A percentile compares a stretch with the other conserved stretches of the same genome.
Evolutionary conservation across 768 basidiomycete genomes (phyloP).

Genomic region (Calocera cornea): DNA sequence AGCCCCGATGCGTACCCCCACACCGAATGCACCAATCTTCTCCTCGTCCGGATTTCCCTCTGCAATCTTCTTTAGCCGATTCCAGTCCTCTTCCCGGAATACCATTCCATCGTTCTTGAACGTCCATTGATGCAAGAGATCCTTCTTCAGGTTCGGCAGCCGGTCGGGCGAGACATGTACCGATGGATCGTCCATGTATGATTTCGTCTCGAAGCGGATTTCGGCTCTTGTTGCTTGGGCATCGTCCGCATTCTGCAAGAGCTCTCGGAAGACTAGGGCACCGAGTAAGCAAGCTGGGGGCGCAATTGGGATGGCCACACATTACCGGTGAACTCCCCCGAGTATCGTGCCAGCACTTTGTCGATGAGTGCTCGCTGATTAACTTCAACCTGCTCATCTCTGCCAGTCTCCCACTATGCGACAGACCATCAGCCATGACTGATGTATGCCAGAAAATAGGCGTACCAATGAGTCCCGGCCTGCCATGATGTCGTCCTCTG

Average conservation of each 20-base stretch:
- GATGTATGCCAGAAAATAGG: no score
- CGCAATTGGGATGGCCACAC: not conserved
- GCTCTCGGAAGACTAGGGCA: conserved; percentile 54
- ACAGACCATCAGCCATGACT: not conserved
- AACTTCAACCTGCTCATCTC: conserved; percentile 45
- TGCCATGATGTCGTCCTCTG: not conserved
- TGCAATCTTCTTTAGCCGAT: conserved; percentile 78
- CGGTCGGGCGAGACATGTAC: conserved; percentile 8
- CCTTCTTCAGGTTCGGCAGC: conserved; percentile 49
- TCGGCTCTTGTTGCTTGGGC: conserved; percentile 63
- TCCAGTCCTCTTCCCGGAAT: conserved; percentile 83
- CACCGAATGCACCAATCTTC: conserved; percentile 91
- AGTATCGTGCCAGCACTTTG: conserved; percentile 91
- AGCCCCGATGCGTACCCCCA: conserved; percentile 26
- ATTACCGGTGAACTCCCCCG: conserved; percentile 76
- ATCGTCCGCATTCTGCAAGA: conserved; percentile 93
- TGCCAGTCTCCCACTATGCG: conserved; percentile 16
- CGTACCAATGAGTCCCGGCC: not conserved
- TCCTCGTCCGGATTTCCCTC: conserved; percentile 90
- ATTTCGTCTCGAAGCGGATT: conserved; percentile 62
- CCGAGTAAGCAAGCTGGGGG: not conserved
- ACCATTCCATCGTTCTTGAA: conserved; percentile 78
- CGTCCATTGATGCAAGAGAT: conserved; percentile 57
- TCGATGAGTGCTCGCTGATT: conserved; percentile 95
- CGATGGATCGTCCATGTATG: conserved; percentile 28